phyloP scores from a whole-genome alignment of 1,284 basidiomycete genomes.

The Polyporus tsugae region DNA sequence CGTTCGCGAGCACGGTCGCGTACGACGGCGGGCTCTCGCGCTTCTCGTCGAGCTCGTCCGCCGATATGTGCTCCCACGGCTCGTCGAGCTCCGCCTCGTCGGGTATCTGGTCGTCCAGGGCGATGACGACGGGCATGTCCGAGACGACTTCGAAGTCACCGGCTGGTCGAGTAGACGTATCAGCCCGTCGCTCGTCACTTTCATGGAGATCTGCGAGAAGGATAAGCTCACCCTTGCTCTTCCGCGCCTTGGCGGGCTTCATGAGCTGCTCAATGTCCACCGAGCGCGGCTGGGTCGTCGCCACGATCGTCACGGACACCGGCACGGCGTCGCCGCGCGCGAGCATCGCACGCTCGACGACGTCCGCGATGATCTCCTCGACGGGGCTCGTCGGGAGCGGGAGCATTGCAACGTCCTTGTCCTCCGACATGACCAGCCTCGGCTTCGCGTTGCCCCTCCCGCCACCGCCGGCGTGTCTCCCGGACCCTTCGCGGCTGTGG shows the following conservation, averaged over 20 bases:
- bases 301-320: not conserved
- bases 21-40: slow-evolving; percentile 46
- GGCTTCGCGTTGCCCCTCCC: not conserved
- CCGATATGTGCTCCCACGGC: slow-evolving; percentile 63
- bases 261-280: slow-evolving; percentile 55
- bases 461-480: slow-evolving; percentile 1
- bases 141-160: slow-evolving; percentile 64
- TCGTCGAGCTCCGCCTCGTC: slow-evolving; percentile 51
- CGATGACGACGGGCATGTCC: slow-evolving; percentile 59
- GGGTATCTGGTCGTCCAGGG: slow-evolving; percentile 55
- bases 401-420: slow-evolving; percentile 12
- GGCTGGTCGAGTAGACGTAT: slow-evolving; percentile 27
- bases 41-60: slow-evolving; percentile 48
- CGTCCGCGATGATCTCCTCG: slow-evolving; percentile 33
- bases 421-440: slow-evolving; percentile 2
- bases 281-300: slow-evolving; percentile 36
- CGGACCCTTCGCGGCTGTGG: slow-evolving; percentile 18
- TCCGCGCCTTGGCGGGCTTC: slow-evolving; percentile 50
- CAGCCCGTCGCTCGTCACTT: not conserved
- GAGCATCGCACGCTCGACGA: slow-evolving; percentile 31
- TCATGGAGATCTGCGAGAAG: not conserved
- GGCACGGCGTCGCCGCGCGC: slow-evolving; percentile 17
- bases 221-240: slow-evolving; percentile 45
- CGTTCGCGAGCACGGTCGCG: slow-evolving; percentile 48
- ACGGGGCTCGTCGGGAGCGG: slow-evolving; percentile 18